Conservation (phyloP, 805 yeast species). For the Starmerella gropengiesseri region DNA sequence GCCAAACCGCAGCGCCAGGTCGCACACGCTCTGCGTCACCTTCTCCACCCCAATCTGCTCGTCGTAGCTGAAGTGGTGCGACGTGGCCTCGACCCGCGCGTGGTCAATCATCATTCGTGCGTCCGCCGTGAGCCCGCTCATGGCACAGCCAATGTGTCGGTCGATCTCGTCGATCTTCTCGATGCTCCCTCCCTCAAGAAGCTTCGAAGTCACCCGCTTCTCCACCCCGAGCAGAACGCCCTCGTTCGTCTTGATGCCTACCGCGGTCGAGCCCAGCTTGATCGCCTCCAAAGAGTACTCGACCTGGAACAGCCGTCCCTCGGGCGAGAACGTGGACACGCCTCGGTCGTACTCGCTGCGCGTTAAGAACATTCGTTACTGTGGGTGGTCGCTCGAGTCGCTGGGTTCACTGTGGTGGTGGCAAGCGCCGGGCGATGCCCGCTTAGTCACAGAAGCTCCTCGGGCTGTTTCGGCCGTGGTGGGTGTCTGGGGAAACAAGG, state of each 20-base stretch:
- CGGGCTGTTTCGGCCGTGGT: too few relatives aligned
- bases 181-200: constrained; percentile 83
- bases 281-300: constrained; percentile 97
- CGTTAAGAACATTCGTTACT: constrained; percentile 71
- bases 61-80: constrained; percentile 81
- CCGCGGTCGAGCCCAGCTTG: constrained; percentile 94
- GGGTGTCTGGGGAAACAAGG: too few relatives aligned
- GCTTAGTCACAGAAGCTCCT: too few relatives aligned
- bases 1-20: constrained; percentile 89
- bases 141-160: constrained; percentile 91
- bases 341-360: constrained; percentile 99
- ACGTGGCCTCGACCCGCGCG: constrained; percentile 74
- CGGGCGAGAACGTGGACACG: constrained; percentile 96
- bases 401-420: too few relatives aligned
- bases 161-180: constrained; percentile 95
- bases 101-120: constrained; percentile 98
- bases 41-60: constrained; percentile 88
- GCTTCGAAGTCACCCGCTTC: constrained; percentile 86
- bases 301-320: constrained; percentile 95
- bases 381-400: too few relatives aligned
- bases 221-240: constrained; percentile 96
- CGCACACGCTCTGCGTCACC: constrained; percentile 93
- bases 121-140: constrained; percentile 97
- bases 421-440: too few relatives aligned
- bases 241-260: constrained; percentile 88